Evolutionary conservation across 176 grass and related monocot species (phyloP), one percentile per base, ranked within the genome.

Genomic region (Coix lacrymajobi): DNA sequence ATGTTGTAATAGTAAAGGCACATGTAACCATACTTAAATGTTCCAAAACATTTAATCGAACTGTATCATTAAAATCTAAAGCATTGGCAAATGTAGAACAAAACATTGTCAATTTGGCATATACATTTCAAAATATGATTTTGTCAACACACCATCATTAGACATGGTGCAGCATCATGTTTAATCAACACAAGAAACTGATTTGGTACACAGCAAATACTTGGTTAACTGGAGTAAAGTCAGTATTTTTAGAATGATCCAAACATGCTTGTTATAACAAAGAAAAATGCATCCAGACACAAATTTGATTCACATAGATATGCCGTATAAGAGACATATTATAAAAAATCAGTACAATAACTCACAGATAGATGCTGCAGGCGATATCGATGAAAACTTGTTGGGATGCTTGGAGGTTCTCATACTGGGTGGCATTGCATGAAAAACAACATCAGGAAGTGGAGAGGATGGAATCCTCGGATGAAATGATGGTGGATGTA

Each of bases 321-420:
- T 52, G 56, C 22, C 34, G 11, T 64, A 17, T 48, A 36, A 19
- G 4, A 39, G 16, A 46, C 17, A 76, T 20, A 44, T 31, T 3
- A 17, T 30, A 4, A 19, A 63, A 83, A 41, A 54, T 46, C 7
- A 66, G 13, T 77, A 67, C 56, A 86, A 52, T 38, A 45, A 90
- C 90, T 92, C 39, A 95, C 93, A 95, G 46, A 71, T 60, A 79
- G 66, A 78, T 84, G 83, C 32, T 12, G 79, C 81, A 45, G 93
- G 87, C 46, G 81, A 77, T 84, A 64, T 80, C 45, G 78, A 76
- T 83, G 74, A 79, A 60, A 64, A 74, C 80, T 71, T 75, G 38
- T 80, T 73, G 41, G 79, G 69, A 58, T 57, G 20, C 26, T 77
- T 80, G 46, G 34, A 71, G 45, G 44, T 64, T 48, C 54, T 60